phyloP scores from a whole-genome alignment of 106 monocot species.

The Platanthera guangdongensis region DNA sequence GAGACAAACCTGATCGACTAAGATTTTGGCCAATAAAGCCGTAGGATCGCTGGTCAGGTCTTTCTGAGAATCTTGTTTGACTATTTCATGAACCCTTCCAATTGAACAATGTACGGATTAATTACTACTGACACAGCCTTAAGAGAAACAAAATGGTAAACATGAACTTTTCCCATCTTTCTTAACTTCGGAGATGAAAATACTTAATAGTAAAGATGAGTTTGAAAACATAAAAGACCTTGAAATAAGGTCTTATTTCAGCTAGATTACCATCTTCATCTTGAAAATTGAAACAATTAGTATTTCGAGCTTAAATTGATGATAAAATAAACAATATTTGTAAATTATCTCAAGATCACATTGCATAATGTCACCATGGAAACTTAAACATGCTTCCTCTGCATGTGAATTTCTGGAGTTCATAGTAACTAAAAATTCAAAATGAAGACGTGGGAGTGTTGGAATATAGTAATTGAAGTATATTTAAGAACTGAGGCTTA shows the following conservation, averaged over 20 bases:
- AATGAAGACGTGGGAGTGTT: not conserved
- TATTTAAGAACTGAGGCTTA: too few relatives aligned
- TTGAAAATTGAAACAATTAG: not conserved
- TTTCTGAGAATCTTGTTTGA: constrained; percentile 55
- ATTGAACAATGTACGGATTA: constrained; percentile 1
- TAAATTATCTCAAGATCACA: not conserved
- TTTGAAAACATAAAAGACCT: not conserved
- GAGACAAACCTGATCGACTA: constrained; percentile 81
- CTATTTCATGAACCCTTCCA: constrained; percentile 70
- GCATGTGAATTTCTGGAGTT: not conserved
- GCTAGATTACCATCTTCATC: not conserved
- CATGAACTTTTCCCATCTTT: not conserved
- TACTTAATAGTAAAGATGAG: too few relatives aligned
- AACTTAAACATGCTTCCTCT: not conserved
- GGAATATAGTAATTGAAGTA: not conserved
- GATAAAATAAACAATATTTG: not conserved
- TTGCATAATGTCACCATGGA: not conserved
- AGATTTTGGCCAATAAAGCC: constrained; percentile 56
- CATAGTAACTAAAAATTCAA: not conserved
- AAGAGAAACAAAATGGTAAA: not conserved
- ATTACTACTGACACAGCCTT: not conserved
- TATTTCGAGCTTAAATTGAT: not conserved
- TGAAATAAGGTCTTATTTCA: not conserved
- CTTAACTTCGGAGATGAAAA: too few relatives aligned
- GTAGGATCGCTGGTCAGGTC: constrained; percentile 51